A percentile compares a stretch with the other conserved stretches of the same genome.
Evolutionary conservation across 176 grass and related monocot species (phyloP).

Genomic region (Oryza officinalis): DNA sequence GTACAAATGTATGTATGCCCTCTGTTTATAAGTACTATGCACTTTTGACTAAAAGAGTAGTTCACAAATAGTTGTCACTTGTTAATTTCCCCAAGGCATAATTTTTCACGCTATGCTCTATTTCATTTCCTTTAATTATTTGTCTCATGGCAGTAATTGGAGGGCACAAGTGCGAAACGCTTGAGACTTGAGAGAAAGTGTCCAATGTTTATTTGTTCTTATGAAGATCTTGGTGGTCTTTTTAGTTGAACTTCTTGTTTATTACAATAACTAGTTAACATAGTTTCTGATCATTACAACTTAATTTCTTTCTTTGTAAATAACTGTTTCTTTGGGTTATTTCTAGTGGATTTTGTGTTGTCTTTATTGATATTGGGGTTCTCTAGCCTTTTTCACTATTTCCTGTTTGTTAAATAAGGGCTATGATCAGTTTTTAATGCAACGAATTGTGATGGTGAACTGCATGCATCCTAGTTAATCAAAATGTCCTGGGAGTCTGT

Average conservation of each 20-base stretch:
- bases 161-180: conserved; percentile 9
- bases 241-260: conserved; percentile 13
- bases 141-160: conserved; percentile 9
- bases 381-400: background rate
- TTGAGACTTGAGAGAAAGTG: background rate
- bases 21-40: background rate
- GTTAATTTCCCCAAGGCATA: background rate
- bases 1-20: background rate
- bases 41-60: conserved; percentile 2
- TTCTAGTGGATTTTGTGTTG: conserved; percentile 9
- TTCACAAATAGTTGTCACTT: background rate
- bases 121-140: background rate
- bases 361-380: background rate
- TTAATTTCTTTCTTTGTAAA: background rate
- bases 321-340: background rate
- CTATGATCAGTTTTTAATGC: conserved; percentile 9
- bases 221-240: conserved; percentile 7
- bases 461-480: conserved; percentile 7
- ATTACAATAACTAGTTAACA: conserved; percentile 27
- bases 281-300: conserved; percentile 10
- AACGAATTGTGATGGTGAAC: background rate
- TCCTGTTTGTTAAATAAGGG: background rate
- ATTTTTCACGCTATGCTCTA: background rate
- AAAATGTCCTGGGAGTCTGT: conserved; percentile 9
- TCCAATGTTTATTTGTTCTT: conserved; percentile 24